phyloP scores from a whole-genome alignment of 2,329 filamentous ascomycete species.

The Microdochium bolleyi region DNA sequence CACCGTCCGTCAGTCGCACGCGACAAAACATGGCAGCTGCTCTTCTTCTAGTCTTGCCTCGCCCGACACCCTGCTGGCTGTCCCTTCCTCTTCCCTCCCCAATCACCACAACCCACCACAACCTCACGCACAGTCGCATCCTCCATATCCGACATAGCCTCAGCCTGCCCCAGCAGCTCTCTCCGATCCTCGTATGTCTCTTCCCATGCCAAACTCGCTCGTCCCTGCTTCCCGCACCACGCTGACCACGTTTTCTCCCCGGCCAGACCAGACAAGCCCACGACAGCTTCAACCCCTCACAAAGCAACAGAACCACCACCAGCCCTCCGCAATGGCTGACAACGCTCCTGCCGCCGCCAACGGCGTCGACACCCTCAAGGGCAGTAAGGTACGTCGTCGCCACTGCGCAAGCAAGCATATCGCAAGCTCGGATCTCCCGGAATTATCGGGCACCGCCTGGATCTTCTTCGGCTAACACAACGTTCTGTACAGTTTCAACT shows the following conservation, averaged over 20 bases:
- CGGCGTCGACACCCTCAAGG: slow-evolving; percentile 38
- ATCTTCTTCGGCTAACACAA: slow-evolving; percentile 2
- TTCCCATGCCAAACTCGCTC: background rate
- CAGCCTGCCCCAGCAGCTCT: no score
- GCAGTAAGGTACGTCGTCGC: slow-evolving; percentile 39
- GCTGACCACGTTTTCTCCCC: background rate
- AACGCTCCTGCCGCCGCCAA: slow-evolving; percentile 32
- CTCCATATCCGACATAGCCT: no score
- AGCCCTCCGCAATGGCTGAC: slow-evolving; percentile 30
- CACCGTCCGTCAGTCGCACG: background rate
- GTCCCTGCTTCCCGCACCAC: background rate
- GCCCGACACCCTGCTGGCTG: background rate
- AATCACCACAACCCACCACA: background rate
- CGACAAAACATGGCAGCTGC: background rate
- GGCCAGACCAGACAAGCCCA: background rate
- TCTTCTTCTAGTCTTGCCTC: background rate
- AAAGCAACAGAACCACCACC: slow-evolving; percentile 12
- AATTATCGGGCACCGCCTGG: slow-evolving; percentile 3
- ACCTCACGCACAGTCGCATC: no score
- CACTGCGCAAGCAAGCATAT: no score
- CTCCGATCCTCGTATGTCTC: no score
- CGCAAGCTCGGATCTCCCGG: slow-evolving; percentile 2
- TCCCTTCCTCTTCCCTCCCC: background rate
- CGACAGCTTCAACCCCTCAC: background rate
- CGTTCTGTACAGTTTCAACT: slow-evolving; percentile 19